Evolutionary conservation across 768 basidiomycete genomes (phyloP), one percentile per base, ranked within the genome.

Genomic region (Russula dissimulans): DNA sequence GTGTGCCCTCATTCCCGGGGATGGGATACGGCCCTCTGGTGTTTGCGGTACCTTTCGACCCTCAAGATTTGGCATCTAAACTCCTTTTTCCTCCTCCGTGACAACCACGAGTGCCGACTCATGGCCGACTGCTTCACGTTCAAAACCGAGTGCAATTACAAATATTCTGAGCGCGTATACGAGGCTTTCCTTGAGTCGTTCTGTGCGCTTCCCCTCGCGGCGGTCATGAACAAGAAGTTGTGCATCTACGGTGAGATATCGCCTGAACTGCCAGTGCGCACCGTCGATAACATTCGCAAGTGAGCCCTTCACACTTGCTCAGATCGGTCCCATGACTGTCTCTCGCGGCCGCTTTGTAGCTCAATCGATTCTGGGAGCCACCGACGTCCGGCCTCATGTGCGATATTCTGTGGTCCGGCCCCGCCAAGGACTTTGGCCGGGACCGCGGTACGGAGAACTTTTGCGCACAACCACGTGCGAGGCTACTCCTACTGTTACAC

Each of bases 331-430:
- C 48, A 14, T 57, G 41, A 50, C 48, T 59, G 34, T 26, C 22
- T 26, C 22, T 26, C 22, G 22, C 2, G 22, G 22, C 22, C 22
- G 17, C 22, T 12, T 38, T 8, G 7, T 68, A 97, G 92, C 85
- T 99, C 70, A 92, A 98, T 75, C 89, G 97, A 39, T 99, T 97
- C 84, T 84, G 94, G 44, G 97, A 99, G 75, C 95, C 95, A 0
- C 97, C 97, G 3, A 98, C 95, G n/a, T 87, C 91, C 59, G 97
- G 97, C 3, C 76, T n/a, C n/a, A n/a, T n/a, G n/a, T n/a, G n/a
- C n/a, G n/a, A n/a, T n/a, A n/a, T n/a, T n/a, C n/a, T 98, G 14
- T 99, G 95, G 97, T 87, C 97, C 0, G 97, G 98, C 73, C 97
- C 97, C 9, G 82, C 97, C 2, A 95, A 99, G 71, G 92, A 97